Base-by-base conservation (phyloP, 2,329 filamentous ascomycete genomes). In the Hypomyces rosellus region DNA sequence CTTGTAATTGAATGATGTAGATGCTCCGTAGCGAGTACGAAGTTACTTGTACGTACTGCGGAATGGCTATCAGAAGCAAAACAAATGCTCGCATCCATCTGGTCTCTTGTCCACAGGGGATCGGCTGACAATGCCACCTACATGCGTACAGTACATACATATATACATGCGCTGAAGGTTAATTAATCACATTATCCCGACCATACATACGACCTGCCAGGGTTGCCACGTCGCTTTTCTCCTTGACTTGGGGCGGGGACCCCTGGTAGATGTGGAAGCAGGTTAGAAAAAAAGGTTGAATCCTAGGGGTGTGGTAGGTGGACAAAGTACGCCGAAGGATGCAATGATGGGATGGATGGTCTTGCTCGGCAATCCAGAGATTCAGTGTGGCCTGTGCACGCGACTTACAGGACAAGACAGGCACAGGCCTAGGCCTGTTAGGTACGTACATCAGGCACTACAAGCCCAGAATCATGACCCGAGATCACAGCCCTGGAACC, bases 331-430 rank as follows among this genome's bases (percentile, higher is more conserved):
- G 15, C 39, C 16, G 15, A 45, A 22, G 25, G 25, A 30, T 30
- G 25, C 25, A 30, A 30, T 30, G 25, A 30, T 30, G 25, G 25
- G 25, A 30, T 30, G 25, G 25, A 8, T 8, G 20, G 20, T 20
- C 20, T 20, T n/a, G 9, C 16, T 52, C 48, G 48, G 54, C 49
- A 49, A 42, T 52, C 49, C 48, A 45, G 33, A 55, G 48, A 54
- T 54, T 55, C 40, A 33, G 39, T 40, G 34, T 51, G 51, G 54
- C 54, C 54, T 55, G 54, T 55, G 54, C 54, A 45, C 54, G n/a
- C 44, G 22, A 41, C 47, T 38, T 45, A 30, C 25, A 30, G 25
- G 25, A 30, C 22, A 25, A 7, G 22, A 25, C 25, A 30, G 25
- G 25, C 8, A 30, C 25, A 22, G 20, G 40, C 41, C 20, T 20